A percentile compares a stretch with the other conserved stretches of the same genome.
Evolutionary conservation across 805 yeast species (phyloP).

Genomic region (Candida orba): DNA sequence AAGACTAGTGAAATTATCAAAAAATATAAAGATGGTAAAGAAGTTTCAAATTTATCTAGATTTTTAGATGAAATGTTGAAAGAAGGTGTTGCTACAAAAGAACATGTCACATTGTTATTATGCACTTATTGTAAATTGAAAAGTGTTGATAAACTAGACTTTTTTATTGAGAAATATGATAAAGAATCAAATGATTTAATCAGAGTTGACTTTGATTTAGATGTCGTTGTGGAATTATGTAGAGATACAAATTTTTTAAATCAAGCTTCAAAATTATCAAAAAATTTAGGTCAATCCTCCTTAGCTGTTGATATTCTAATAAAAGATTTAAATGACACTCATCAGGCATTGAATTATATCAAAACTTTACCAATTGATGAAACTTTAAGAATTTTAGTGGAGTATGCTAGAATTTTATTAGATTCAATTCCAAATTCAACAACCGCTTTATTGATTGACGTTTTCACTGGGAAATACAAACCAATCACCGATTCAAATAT

Average conservation of each 20-base stretch:
- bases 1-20: constrained; percentile 73
- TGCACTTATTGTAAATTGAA: constrained; percentile 78
- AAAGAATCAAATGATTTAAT: constrained; percentile 25
- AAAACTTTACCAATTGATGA: constrained; percentile 70
- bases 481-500: constrained; percentile 29
- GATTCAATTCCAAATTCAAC: constrained; percentile 71
- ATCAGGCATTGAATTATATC: constrained; percentile 56
- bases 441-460: constrained; percentile 72
- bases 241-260: constrained; percentile 61
- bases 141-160: constrained; percentile 45
- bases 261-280: constrained; percentile 65
- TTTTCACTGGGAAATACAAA: constrained; percentile 79
- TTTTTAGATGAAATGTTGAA: constrained; percentile 58
- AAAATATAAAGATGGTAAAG: constrained; percentile 70
- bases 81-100: constrained; percentile 52
- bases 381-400: constrained; percentile 60
- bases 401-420: constrained; percentile 57
- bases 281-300: constrained; percentile 64
- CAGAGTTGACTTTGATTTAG: constrained; percentile 52
- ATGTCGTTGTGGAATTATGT: constrained; percentile 59
- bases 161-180: constrained; percentile 44
- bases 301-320: constrained; percentile 70
- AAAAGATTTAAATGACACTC: constrained; percentile 54
- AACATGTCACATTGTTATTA: constrained; percentile 73
- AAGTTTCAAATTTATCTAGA: constrained; percentile 53